Evolutionary conservation across 768 basidiomycete species (phyloP).

Genomic region (Pleurotus pulmonarius): DNA sequence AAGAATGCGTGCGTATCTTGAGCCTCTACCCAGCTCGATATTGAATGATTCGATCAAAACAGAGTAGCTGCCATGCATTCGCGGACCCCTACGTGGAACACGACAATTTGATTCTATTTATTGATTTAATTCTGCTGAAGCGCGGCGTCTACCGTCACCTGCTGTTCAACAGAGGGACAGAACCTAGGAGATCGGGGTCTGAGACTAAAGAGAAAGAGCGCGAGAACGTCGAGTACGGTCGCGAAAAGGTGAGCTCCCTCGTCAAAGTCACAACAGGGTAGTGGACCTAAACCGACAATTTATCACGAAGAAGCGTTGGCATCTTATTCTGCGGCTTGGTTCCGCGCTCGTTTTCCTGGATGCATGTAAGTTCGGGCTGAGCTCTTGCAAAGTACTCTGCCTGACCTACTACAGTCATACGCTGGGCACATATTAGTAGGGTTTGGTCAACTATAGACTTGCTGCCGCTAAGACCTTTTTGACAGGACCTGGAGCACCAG

Average conservation of each 20-base stretch:
- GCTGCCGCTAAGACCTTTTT: neutral
- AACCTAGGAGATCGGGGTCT: constrained; percentile 42
- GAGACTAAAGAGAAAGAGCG: neutral
- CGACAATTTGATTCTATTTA: constrained; percentile 63
- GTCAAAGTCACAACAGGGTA: neutral
- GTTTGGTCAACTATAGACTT: neutral
- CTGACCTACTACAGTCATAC: constrained; percentile 50
- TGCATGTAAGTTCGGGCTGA: constrained; percentile 52
- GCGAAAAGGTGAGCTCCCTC: constrained; percentile 22
- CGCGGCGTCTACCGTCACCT: constrained; percentile 79
- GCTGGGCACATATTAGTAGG: constrained; percentile 72
- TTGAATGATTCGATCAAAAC: neutral
- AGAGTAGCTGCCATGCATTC: constrained; percentile 62
- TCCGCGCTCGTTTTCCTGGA: constrained; percentile 58
- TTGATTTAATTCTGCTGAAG: constrained; percentile 82
- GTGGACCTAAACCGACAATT: neutral
- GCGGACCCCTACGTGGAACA: constrained; percentile 89
- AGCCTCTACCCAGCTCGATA: constrained; percentile 4
- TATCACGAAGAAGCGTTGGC: constrained; percentile 49
- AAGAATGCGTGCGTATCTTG: constrained; percentile 68
- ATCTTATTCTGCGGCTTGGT: constrained; percentile 57
- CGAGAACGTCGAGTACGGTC: neutral
- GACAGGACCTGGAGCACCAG: constrained; percentile 36
- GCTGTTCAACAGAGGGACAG: constrained; percentile 73
- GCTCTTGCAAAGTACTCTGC: constrained; percentile 2